Percentiles rank a stretch among this genome's conserved stretches.
Evolutionary conservation across 768 basidiomycete genomes (phyloP).

Genomic region (Nidula microcarpa): DNA sequence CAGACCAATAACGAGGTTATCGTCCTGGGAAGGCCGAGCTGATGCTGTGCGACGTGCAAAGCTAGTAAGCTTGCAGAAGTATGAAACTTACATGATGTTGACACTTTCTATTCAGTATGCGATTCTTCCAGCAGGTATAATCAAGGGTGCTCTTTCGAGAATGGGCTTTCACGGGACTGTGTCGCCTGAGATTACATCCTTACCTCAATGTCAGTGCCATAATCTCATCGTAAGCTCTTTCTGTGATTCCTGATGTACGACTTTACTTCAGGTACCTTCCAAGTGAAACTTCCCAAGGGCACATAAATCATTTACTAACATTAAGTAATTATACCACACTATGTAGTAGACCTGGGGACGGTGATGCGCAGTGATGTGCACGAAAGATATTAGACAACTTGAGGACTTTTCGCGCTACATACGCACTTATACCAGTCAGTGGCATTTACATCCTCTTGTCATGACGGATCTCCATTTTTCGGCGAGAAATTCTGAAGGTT

Average conservation of each 20-base stretch:
- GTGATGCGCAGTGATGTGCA: no score
- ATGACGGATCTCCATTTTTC: no score
- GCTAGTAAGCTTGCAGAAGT: conserved; percentile 43
- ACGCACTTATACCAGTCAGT: no score
- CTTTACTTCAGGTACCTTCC: conserved; percentile 63
- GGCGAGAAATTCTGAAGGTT: no score
- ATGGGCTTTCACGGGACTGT: conserved; percentile 78
- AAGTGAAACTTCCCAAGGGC: conserved; percentile 74
- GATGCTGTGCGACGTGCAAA: conserved; percentile 71
- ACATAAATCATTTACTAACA: conserved; percentile 10
- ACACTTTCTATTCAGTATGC: conserved; percentile 54
- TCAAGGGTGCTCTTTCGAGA: conserved; percentile 77
- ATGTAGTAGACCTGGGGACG: no score
- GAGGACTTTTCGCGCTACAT: no score
- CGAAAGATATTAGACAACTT: no score
- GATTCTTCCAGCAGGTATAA: conserved; percentile 78
- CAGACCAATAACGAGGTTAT: conserved; percentile 78
- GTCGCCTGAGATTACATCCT: conserved; percentile 68
- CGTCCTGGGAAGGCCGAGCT: conserved; percentile 74
- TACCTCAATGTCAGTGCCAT: conserved; percentile 74
- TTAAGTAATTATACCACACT: no score
- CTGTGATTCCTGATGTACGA: background rate
- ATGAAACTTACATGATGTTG: background rate
- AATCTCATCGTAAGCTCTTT: background rate
- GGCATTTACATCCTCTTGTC: no score